Percentiles rank a stretch among this genome's conserved stretches.
These are phyloP conservation scores for Hericium coralloides DNA, from an alignment of 768 basidiomycete species.

Conservation along the genomic window DNA sequence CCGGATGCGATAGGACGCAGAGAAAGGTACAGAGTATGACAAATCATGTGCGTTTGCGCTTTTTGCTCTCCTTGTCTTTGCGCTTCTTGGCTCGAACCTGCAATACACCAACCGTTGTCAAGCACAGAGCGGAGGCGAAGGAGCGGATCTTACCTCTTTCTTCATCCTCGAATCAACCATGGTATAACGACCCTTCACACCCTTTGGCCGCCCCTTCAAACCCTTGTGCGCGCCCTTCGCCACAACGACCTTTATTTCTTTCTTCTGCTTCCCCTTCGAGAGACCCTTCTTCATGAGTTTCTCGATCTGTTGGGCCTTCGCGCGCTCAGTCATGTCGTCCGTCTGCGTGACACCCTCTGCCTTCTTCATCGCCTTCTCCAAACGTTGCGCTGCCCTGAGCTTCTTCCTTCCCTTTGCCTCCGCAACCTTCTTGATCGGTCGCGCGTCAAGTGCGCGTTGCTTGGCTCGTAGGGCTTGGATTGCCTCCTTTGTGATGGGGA, in stretches of 20 bases:
- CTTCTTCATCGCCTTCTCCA: conserved; percentile 93
- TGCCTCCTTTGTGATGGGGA: conserved; percentile 97
- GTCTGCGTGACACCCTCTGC: conserved; percentile 89
- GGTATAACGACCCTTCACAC: conserved; percentile 88
- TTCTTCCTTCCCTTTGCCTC: conserved; percentile 99
- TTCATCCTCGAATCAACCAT: conserved; percentile 94
- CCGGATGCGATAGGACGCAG: neutral
- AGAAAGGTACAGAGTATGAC: neutral
- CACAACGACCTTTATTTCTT: conserved; percentile 80
- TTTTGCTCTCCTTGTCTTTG: conserved; percentile 65
- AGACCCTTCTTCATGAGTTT: conserved; percentile 81
- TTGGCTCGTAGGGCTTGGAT: conserved; percentile 76
- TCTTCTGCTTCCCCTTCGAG: conserved; percentile 57
- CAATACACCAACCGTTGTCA: conserved; percentile 7
- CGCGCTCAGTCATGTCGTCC: conserved; percentile 85
- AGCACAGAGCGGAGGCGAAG: neutral
- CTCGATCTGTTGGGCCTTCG: conserved; percentile 90
- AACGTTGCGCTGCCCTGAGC: conserved; percentile 69
- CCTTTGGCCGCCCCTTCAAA: conserved; percentile 87
- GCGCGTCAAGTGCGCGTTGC: conserved; percentile 88
- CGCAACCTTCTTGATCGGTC: conserved; percentile 98
- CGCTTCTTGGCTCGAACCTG: conserved; percentile 82
- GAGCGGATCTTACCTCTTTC: conserved; percentile 59
- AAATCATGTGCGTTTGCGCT: conserved; percentile 34
- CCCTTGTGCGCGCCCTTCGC: conserved; percentile 88